These are phyloP conservation scores for Pseudogymnoascus sp. DNA, from an alignment of 2,329 filamentous ascomycete species.

Conservation along the genomic window DNA sequence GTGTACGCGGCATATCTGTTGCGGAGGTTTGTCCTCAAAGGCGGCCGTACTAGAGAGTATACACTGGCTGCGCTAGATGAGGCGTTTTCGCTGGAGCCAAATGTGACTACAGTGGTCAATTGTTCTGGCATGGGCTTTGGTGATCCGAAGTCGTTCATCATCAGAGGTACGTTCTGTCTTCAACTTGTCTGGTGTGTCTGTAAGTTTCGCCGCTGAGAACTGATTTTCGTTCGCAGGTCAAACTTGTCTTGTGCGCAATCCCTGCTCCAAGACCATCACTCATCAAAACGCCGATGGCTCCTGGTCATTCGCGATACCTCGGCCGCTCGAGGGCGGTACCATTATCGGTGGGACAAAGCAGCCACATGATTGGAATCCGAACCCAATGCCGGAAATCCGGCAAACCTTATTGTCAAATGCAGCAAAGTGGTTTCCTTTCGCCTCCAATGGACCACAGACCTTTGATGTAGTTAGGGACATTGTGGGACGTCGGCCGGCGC, in stretches of 20 bases:
- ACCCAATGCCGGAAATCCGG: constrained; percentile 39
- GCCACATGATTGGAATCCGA: constrained; percentile 44
- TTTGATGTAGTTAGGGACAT: constrained; percentile 38
- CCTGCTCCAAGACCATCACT: constrained; percentile 41
- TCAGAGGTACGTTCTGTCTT: constrained; percentile 23
- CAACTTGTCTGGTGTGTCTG: not conserved
- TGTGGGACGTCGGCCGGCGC: constrained; percentile 35
- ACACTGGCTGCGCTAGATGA: constrained; percentile 25
- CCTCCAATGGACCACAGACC: constrained; percentile 26
- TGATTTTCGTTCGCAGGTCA: constrained; percentile 28
- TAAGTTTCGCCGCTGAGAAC: not conserved
- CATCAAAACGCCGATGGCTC: constrained; percentile 53
- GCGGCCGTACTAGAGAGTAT: constrained; percentile 25
- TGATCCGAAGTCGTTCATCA: constrained; percentile 35
- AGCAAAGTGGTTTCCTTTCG: constrained; percentile 33
- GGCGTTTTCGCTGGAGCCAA: constrained; percentile 29
- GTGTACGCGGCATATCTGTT: constrained; percentile 35
- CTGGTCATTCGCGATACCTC: constrained; percentile 55
- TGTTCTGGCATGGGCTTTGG: constrained; percentile 35
- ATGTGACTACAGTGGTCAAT: constrained; percentile 34
- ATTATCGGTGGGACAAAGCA: constrained; percentile 60
- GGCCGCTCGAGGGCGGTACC: constrained; percentile 53
- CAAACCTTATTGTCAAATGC: constrained; percentile 37
- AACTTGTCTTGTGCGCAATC: constrained; percentile 38
- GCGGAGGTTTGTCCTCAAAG: constrained; percentile 31